These are phyloP conservation scores for Botryotinia calthae DNA, from an alignment of 2,329 filamentous ascomycete genomes.

Conservation along the genomic window DNA sequence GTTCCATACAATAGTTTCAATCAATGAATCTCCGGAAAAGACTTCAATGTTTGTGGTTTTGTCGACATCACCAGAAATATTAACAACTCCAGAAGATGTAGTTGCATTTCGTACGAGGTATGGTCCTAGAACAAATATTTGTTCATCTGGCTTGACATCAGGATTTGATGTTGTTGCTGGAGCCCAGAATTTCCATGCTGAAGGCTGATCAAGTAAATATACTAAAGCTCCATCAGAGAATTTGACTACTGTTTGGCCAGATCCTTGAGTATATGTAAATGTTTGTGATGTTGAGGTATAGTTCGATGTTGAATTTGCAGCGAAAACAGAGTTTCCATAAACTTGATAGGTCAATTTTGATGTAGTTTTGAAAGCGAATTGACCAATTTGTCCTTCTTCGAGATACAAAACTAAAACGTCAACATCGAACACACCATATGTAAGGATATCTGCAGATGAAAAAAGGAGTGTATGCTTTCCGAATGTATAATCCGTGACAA, in stretches of 20 bases:
- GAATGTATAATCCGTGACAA: constrained; percentile 52
- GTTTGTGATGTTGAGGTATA: constrained; percentile 35
- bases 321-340: constrained; percentile 43
- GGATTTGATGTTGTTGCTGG: constrained; percentile 48
- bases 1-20: constrained; percentile 48
- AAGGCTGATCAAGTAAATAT: constrained; percentile 52
- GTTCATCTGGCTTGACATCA: constrained; percentile 45
- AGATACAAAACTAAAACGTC: constrained; percentile 51
- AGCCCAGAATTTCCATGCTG: constrained; percentile 57
- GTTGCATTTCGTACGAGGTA: constrained; percentile 46
- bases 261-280: constrained; percentile 48
- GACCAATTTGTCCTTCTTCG: constrained; percentile 47
- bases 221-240: constrained; percentile 48
- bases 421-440: constrained; percentile 47
- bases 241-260: constrained; percentile 47
- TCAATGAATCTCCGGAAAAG: constrained; percentile 42
- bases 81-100: constrained; percentile 39
- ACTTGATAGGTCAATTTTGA: constrained; percentile 42
- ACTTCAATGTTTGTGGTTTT: constrained; percentile 45
- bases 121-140: constrained; percentile 47
- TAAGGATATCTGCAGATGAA: constrained; percentile 50
- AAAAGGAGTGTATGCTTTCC: constrained; percentile 49
- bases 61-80: constrained; percentile 44
- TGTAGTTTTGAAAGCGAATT: constrained; percentile 48
- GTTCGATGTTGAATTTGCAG: constrained; percentile 34